Conservation (phyloP, 306 rosid genomes). For the Prunus padus region DNA sequence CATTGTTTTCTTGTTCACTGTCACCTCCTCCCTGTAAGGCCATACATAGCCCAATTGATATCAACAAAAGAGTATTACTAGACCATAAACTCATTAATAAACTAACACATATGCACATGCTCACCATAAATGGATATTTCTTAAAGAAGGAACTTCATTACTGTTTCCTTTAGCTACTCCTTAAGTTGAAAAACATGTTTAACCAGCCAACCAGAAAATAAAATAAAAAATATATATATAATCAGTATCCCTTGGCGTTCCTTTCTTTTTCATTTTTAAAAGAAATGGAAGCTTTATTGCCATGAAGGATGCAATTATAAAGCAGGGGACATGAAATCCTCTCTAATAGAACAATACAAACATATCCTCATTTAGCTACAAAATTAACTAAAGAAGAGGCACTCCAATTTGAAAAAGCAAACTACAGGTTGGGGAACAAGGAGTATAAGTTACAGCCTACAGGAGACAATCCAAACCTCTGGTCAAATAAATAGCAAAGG, state of each 20-base stretch:
- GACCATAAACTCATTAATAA: neutral
- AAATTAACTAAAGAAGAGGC: neutral
- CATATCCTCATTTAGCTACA: neutral
- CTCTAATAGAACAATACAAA: neutral
- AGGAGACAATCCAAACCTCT: neutral
- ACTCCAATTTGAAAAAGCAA: neutral
- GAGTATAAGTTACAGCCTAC: neutral
- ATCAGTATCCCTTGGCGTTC: no score
- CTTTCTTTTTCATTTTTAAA: no score
- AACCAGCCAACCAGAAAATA: neutral
- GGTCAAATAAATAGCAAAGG: neutral
- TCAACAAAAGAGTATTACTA: neutral
- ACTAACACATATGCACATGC: neutral
- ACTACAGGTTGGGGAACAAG: neutral
- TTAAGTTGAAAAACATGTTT: neutral
- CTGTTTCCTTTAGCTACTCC: neutral
- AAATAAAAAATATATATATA: neutral
- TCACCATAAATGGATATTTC: neutral
- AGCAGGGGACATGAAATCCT: neutral
- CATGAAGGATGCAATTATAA: neutral
- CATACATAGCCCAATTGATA: constrained; percentile 13
- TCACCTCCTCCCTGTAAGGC: constrained; percentile 83
- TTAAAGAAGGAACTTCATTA: neutral
- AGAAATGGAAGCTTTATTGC: neutral
- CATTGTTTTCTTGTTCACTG: constrained; percentile 75